Percentiles rank a stretch among this genome's conserved stretches.
Conservation (phyloP, 805 yeast genomes). For the Candida boleticola region DNA sequence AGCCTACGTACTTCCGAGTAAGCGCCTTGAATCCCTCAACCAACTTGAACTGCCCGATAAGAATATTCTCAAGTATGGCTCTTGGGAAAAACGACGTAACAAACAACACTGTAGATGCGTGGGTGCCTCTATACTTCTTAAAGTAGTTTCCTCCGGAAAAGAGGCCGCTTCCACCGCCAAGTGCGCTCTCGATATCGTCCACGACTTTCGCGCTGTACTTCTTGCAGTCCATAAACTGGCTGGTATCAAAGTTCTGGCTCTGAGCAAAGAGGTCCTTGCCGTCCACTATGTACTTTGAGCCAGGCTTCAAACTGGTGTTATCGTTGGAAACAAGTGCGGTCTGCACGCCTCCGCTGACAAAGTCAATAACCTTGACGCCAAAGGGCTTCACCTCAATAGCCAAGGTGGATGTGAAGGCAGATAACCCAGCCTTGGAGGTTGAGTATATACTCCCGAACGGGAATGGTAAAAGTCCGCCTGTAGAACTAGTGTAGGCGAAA, state of each 20-base stretch:
- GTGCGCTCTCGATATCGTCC: constrained; percentile 19
- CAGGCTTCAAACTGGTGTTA: not conserved
- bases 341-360: constrained; percentile 18
- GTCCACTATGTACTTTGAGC: not conserved
- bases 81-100: constrained; percentile 1
- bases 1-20: not conserved
- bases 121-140: not conserved
- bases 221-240: constrained; percentile 19
- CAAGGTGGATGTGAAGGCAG: constrained; percentile 15
- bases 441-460: constrained; percentile 34
- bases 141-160: not conserved
- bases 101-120: not conserved
- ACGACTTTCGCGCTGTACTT: constrained; percentile 20
- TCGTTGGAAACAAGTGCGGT: constrained; percentile 10
- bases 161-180: constrained; percentile 10
- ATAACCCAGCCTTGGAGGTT: constrained; percentile 30
- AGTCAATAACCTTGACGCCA: constrained; percentile 17
- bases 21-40: not conserved
- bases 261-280: not conserved
- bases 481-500: constrained; percentile 37
- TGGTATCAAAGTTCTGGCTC: constrained; percentile 2
- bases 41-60: not conserved
- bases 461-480: constrained; percentile 27
- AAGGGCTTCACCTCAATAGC: constrained; percentile 16
- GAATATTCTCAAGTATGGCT: not conserved